Conservation (phyloP, 192 early-diverging fungal genomes). For the Geranomyces michiganensis region DNA sequence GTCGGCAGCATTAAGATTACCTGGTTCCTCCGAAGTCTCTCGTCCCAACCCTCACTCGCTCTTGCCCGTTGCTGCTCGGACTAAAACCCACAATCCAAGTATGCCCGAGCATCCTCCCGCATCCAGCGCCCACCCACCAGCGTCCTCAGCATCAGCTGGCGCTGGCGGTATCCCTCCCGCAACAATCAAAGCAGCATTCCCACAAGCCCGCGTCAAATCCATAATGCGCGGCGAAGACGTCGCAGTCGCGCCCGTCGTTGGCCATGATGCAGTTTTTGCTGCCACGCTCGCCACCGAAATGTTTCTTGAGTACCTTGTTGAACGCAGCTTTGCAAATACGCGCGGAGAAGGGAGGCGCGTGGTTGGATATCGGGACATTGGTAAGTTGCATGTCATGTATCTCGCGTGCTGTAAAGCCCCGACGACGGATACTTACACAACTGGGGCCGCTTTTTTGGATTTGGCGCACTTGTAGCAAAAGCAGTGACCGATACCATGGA, state of each 20-base stretch:
- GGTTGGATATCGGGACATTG: constrained; percentile 26
- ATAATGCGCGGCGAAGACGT: constrained; percentile 32
- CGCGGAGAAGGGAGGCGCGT: constrained; percentile 15
- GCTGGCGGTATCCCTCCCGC: not conserved
- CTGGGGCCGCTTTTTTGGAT: not conserved
- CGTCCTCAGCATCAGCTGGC: no score
- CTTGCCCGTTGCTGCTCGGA: no score
- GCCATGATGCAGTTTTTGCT: constrained; percentile 30
- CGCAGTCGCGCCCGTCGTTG: constrained; percentile 5
- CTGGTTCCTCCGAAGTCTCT: no score
- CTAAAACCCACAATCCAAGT: no score
- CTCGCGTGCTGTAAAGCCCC: no score
- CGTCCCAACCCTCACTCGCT: no score
- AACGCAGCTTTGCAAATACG: constrained; percentile 14
- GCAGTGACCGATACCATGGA: constrained; percentile 21
- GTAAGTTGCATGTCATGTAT: no score
- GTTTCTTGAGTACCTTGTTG: constrained; percentile 29
- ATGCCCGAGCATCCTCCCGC: no score
- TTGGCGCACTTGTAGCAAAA: not conserved
- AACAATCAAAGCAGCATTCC: constrained; percentile 29
- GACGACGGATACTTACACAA: no score
- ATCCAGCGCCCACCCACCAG: no score
- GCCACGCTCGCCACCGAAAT: constrained; percentile 35
- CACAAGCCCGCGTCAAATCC: constrained; percentile 35
- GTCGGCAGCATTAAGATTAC: no score